Conservation (phyloP, 257 asterid species). For the Solanum boliviense region DNA sequence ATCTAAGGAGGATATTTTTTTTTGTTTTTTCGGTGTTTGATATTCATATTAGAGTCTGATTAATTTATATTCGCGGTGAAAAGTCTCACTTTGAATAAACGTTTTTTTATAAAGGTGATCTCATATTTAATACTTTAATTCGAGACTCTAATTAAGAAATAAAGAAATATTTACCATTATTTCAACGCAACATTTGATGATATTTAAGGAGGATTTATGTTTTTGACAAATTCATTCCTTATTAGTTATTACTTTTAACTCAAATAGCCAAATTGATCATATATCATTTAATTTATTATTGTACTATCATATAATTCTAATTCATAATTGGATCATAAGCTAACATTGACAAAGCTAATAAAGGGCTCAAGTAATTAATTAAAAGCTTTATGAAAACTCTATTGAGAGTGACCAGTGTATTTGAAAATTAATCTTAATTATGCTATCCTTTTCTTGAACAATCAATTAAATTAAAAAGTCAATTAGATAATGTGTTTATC, state of each 20-base stretch:
- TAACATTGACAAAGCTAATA: background rate
- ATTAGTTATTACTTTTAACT: background rate
- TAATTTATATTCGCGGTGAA: no score
- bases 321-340: background rate
- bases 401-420: background rate
- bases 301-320: background rate
- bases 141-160: no score
- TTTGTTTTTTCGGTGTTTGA: background rate
- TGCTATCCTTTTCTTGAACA: background rate
- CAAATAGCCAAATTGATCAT: background rate
- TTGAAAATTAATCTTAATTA: background rate
- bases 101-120: fast-evolving
- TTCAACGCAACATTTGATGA: no score
- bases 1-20: background rate
- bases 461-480: background rate
- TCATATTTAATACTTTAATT: no score
- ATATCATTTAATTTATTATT: background rate
- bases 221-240: background rate
- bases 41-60: no score
- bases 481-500: background rate
- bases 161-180: no score
- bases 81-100: background rate
- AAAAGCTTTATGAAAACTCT: background rate
- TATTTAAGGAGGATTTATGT: background rate
- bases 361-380: background rate